Evolutionary conservation across 345 rosid genomes (phyloP), one percentile per base, ranked within the genome.

Genomic region (Salix udensis): DNA sequence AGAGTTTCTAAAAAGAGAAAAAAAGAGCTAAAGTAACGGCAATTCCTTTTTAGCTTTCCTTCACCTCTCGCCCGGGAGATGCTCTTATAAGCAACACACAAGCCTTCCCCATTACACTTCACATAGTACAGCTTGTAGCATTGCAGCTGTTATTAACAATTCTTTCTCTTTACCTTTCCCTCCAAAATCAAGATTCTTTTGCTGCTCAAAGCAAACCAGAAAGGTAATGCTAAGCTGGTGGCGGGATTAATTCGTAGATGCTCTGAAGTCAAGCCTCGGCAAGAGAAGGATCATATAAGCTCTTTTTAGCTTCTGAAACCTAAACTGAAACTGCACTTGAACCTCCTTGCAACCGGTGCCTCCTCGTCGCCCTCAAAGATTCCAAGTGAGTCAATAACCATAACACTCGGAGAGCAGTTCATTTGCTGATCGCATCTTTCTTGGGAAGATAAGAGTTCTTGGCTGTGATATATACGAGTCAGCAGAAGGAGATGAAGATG

Each of bases 231-330:
- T 65, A 58, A 78, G 77, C 81, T 70, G 74, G 44, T 78, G 75
- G 78, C 72, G 71, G 73, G 61, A 76, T 53, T 76, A 83, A 6
- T 36, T 36, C 37, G 80, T 44, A 76, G 78, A 83, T 77, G 77
- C 81, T 71, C 60, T 65, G 40, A 53, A 42, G 37, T 74, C 44
- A 71, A 50, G 77, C 53, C n/a, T 19, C 39, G 52, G 37, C 58
- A 75, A 36, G 6, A 36, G 66, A 16, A 48, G 52, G 26, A 75
- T 19, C 42, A 55, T 75, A 11, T 60, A 34, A 40, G 30, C 50
- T 39, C 40, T 67, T 34, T 58, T 67, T 23, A 31, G 72, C 71
- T 72, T 66, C 74, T 16, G 1, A 65, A 34, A 15, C 64, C 40
- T 26, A 37, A 77, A 52, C 31, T 70, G 46, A 42, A 16, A 34